Evolutionary conservation across 2,329 filamentous ascomycete species (phyloP).

Genomic region (Tricladium varicosporioides): DNA sequence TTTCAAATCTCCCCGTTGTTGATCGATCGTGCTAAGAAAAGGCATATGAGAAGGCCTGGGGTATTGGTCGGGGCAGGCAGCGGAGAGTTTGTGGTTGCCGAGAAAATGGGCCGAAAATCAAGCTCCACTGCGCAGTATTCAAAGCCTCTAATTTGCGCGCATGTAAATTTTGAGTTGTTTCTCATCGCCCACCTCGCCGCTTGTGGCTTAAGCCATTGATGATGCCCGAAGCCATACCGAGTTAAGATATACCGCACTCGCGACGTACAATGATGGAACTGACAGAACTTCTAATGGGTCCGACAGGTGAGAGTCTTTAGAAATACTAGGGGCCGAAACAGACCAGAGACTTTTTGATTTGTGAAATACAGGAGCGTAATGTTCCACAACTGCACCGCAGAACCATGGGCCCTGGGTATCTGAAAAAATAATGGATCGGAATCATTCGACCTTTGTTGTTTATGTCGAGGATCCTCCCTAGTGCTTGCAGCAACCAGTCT

Average conservation of each 20-base stretch:
- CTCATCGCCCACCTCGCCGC: not conserved
- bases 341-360: not conserved
- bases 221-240: not conserved
- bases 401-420: not conserved
- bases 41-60: not conserved
- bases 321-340: not conserved
- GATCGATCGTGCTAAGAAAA: not conserved
- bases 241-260: not conserved
- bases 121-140: not conserved
- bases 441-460: too few species aligned
- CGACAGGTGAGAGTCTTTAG: not conserved
- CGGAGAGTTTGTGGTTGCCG: not conserved
- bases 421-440: not conserved
- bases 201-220: not conserved
- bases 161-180: not conserved
- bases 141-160: constrained; percentile 4
- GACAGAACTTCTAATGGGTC: not conserved
- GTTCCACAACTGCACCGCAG: not conserved
- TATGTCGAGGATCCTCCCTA: not conserved
- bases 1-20: not conserved
- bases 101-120: not conserved
- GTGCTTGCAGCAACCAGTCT: not conserved
- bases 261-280: not conserved
- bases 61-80: not conserved
- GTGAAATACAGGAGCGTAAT: not conserved